These are phyloP conservation scores for Thielaviopsis populi DNA, from an alignment of 2,329 filamentous ascomycete species.

Conservation along the genomic window DNA sequence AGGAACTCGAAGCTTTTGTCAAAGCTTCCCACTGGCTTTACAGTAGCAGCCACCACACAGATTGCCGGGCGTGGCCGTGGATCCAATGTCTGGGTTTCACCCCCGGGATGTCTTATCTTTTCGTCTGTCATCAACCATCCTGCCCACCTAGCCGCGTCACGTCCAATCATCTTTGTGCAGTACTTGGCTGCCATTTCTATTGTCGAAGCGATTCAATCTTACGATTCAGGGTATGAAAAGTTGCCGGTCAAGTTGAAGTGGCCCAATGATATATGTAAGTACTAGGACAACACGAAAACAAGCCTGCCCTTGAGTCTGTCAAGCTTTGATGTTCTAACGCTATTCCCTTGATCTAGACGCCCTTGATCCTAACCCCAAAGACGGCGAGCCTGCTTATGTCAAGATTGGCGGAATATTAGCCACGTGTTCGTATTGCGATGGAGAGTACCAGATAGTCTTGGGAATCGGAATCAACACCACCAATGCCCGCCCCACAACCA, in stretches of 20 bases:
- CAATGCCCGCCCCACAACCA: constrained; percentile 75
- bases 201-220: constrained; percentile 66
- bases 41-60: constrained; percentile 72
- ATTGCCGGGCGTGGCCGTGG: constrained; percentile 78
- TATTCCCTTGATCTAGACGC: constrained; percentile 34
- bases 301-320: constrained; percentile 16
- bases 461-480: constrained; percentile 78
- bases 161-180: constrained; percentile 83
- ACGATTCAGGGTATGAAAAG: constrained; percentile 58
- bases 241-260: constrained; percentile 83
- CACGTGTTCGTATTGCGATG: constrained; percentile 65
- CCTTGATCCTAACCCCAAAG: constrained; percentile 42
- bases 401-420: constrained; percentile 92
- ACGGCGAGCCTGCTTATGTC: constrained; percentile 43
- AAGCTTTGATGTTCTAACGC: not conserved
- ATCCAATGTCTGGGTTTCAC: constrained; percentile 87
- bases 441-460: constrained; percentile 69
- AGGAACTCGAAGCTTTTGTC: constrained; percentile 67
- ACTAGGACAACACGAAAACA: not conserved
- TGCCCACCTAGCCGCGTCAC: constrained; percentile 51
- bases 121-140: constrained; percentile 78
- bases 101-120: constrained; percentile 72
- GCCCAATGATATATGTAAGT: constrained; percentile 84
- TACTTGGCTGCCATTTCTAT: constrained; percentile 84
- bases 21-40: constrained; percentile 71